phyloP scores from a whole-genome alignment of 176 grass and related monocot species.

The Triticum aestivum region DNA sequence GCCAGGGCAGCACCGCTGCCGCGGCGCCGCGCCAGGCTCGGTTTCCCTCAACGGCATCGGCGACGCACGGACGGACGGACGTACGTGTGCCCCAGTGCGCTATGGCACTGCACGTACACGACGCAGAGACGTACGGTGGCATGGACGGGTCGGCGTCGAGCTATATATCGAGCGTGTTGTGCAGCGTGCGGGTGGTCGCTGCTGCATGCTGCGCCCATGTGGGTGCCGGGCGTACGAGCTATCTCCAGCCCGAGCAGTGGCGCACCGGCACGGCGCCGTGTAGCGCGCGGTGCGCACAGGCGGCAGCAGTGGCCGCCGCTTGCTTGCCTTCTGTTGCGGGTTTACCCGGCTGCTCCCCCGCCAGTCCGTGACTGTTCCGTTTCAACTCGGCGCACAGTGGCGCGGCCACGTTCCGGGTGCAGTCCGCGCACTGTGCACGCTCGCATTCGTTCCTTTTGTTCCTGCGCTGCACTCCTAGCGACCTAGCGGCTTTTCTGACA shows the following conservation, averaged over 20 bases:
- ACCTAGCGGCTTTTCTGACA: too few species aligned
- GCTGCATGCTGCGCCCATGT: background rate
- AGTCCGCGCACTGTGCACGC: background rate
- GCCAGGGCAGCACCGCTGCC: background rate
- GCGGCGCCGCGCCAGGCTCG: background rate
- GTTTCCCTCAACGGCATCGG: background rate
- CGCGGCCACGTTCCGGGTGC: background rate
- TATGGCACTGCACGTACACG: background rate
- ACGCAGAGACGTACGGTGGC: background rate
- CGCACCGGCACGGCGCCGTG: background rate
- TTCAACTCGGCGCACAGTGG: background rate
- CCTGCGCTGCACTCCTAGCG: background rate
- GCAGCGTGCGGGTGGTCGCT: background rate
- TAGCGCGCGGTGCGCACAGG: background rate
- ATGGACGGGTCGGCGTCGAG: background rate
- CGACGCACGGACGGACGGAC: background rate
- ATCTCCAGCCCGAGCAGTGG: background rate
- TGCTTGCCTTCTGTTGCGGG: background rate
- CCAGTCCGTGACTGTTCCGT: background rate
- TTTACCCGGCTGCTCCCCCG: background rate
- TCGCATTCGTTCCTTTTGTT: constrained; percentile 23
- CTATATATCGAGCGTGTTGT: background rate
- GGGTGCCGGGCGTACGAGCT: background rate
- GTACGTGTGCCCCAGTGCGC: background rate
- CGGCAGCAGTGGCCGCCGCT: background rate